Percentiles rank a stretch among this genome's conserved stretches.
These are phyloP conservation scores for Gonium pectorale DNA, from an alignment of 139 green algal species.

Conservation along the genomic window DNA sequence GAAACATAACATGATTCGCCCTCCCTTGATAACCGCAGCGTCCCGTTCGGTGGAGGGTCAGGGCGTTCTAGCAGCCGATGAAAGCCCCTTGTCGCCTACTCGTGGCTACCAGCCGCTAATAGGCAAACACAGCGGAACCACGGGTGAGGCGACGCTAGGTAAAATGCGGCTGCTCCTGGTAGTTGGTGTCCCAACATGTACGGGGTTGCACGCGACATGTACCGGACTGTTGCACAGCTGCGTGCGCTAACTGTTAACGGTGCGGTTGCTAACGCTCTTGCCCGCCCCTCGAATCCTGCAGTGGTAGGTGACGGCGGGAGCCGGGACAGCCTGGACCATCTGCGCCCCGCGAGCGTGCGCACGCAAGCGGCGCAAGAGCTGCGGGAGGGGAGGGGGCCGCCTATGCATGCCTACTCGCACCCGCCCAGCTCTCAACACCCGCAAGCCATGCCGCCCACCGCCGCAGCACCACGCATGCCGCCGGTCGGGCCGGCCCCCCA, in stretches of 20 bases:
- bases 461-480: slow-evolving; percentile 4
- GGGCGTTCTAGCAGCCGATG: not conserved
- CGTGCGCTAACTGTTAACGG: too few relatives aligned
- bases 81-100: slow-evolving; percentile 37
- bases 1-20: too few relatives aligned
- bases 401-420: slow-evolving; percentile 16
- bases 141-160: not conserved
- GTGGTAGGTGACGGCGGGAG: too few relatives aligned
- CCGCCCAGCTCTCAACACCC: not conserved
- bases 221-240: too few relatives aligned
- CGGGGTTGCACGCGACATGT: too few relatives aligned
- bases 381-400: not conserved
- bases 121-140: not conserved
- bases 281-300: too few relatives aligned
- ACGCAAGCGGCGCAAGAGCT: slow-evolving; percentile 14
- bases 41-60: slow-evolving; percentile 13
- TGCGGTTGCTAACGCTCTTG: too few relatives aligned
- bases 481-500: too few relatives aligned
- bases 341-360: slow-evolving; percentile 7
- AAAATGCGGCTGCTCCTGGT: too few relatives aligned
- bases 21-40: too few relatives aligned
- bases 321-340: not conserved
- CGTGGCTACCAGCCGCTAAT: slow-evolving; percentile 1
- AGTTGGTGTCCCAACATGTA: too few relatives aligned
- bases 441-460: not conserved